Conservation (phyloP, 208 protist species). For the Strigomonas culicis region DNA sequence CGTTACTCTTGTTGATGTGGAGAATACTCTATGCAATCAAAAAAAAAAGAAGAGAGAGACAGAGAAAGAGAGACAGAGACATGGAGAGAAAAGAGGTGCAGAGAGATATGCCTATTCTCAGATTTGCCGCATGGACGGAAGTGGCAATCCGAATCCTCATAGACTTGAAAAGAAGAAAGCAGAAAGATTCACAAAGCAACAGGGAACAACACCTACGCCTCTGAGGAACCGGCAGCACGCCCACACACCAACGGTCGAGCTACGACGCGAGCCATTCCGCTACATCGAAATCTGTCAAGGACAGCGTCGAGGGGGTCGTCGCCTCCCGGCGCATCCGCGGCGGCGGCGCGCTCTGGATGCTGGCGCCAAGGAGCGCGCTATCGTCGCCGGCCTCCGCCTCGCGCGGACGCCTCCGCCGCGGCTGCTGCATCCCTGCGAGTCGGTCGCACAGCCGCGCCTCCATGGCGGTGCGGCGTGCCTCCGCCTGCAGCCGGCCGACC, state of each 20-base stretch:
- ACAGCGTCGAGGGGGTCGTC: conserved; percentile 13
- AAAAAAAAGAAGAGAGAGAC: neutral
- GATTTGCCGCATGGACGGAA: too few species aligned
- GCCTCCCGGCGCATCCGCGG: neutral
- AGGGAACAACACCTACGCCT: too few species aligned
- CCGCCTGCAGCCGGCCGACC: conserved; percentile 29
- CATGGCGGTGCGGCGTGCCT: conserved; percentile 37
- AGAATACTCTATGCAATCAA: too few species aligned
- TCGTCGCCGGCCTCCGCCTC: neutral
- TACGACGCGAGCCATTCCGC: conserved; percentile 40
- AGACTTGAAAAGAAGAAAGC: too few species aligned
- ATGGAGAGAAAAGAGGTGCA: neutral
- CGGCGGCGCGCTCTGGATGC: neutral
- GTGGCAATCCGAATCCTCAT: too few species aligned
- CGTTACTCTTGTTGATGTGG: too few species aligned
- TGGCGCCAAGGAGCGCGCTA: too few species aligned
- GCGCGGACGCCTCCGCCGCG: neutral
- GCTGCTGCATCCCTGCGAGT: conserved; percentile 16
- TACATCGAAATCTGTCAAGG: conserved; percentile 42
- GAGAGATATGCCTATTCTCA: neutral
- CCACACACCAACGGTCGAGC: neutral
- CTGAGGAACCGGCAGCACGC: too few species aligned
- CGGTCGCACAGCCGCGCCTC: conserved; percentile 41
- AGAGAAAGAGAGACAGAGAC: neutral
- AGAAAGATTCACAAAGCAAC: too few species aligned